These are phyloP conservation scores for Buddleja alternifolia DNA, from an alignment of 257 asterid genomes.

Conservation along the genomic window DNA sequence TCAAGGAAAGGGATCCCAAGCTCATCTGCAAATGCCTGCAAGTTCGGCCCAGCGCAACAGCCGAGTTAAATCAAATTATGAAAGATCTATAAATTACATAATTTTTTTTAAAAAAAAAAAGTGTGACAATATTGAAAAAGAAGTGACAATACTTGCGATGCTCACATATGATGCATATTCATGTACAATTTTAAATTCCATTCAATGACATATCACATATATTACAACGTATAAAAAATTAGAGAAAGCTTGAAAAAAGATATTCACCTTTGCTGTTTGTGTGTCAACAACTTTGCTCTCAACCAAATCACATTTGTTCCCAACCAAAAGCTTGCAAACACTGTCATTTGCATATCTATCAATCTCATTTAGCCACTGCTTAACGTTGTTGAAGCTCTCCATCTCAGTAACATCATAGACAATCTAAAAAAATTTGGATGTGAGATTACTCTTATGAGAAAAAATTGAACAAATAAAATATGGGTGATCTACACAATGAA, in stretches of 20 bases:
- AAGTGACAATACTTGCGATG: conserved; percentile 9
- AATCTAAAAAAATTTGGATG: conserved; percentile 51
- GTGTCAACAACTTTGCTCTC: conserved; percentile 90
- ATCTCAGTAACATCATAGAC: conserved; percentile 95
- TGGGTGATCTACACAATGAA: no score
- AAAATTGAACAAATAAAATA: neutral
- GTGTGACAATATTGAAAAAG: neutral
- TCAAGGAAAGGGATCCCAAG: conserved; percentile 97
- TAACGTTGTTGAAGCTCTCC: conserved; percentile 99
- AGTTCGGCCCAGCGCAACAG: conserved; percentile 26
- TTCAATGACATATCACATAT: no score
- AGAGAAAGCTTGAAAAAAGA: neutral
- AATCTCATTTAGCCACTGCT: conserved; percentile 96
- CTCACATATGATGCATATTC: neutral
- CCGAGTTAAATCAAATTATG: neutral
- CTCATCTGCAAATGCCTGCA: conserved; percentile 92
- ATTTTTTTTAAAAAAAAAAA: neutral
- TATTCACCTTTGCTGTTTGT: conserved; percentile 74
- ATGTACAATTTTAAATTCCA: no score
- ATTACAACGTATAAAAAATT: no score
- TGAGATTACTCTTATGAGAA: conserved; percentile 24
- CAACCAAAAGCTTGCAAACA: conserved; percentile 98
- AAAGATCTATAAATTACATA: neutral
- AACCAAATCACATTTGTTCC: conserved; percentile 94
- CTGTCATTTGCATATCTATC: conserved; percentile 94